Evolutionary conservation across 805 yeast species (phyloP).

Genomic region (Saccharomycopsis sp.): DNA sequence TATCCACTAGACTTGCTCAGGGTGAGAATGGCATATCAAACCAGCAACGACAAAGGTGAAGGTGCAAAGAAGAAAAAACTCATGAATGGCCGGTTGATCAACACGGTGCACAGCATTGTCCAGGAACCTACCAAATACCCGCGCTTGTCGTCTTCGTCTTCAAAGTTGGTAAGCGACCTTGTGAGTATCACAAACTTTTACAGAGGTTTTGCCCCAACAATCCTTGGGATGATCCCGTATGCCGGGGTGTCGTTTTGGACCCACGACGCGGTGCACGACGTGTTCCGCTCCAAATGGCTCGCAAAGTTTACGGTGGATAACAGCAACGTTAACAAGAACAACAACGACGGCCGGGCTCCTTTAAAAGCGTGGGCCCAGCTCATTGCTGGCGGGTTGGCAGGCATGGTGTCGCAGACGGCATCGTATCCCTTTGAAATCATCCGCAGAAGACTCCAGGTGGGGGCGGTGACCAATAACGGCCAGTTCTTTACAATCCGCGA

Average conservation of each 20-base stretch:
- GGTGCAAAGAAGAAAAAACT: neutral
- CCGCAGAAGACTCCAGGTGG: constrained; percentile 92
- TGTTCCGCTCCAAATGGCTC: constrained; percentile 55
- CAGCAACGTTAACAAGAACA: constrained; percentile 20
- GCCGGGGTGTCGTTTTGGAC: constrained; percentile 97
- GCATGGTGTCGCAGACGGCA: constrained; percentile 90
- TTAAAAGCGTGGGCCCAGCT: constrained; percentile 87
- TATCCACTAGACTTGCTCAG: constrained; percentile 88
- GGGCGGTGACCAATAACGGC: constrained; percentile 59
- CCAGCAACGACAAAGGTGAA: constrained; percentile 26
- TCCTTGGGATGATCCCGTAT: constrained; percentile 92
- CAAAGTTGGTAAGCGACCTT: constrained; percentile 6
- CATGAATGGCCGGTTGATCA: constrained; percentile 24
- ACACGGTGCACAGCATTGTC: constrained; percentile 24
- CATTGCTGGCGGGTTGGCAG: constrained; percentile 92
- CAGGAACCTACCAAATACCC: constrained; percentile 21
- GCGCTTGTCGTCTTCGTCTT: constrained; percentile 6
- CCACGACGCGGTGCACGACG: constrained; percentile 84
- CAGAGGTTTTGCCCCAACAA: constrained; percentile 90
- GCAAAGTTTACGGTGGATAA: constrained; percentile 40
- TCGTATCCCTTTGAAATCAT: constrained; percentile 95
- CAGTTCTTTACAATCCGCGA: constrained; percentile 43
- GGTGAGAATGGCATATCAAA: constrained; percentile 86
- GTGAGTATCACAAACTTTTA: constrained; percentile 59
- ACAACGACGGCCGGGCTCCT: constrained; percentile 42